These are phyloP conservation scores for Clohesyomyces aquaticus DNA, from an alignment of 495 filamentous ascomycete genomes.

Conservation along the genomic window DNA sequence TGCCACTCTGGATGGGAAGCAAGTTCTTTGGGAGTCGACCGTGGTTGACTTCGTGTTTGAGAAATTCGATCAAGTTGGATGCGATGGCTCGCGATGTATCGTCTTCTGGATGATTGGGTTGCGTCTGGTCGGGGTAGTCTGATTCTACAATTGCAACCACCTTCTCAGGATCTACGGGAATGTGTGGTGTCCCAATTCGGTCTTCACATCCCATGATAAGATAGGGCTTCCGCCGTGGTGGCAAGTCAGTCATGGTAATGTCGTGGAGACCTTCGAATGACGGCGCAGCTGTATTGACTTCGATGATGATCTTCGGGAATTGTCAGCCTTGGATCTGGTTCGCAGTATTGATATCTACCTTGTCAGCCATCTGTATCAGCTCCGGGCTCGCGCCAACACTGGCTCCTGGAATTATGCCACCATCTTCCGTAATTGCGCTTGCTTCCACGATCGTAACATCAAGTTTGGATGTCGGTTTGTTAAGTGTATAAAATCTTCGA, in stretches of 20 bases:
- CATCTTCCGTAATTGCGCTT: slow-evolving; percentile 87
- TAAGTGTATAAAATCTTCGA: slow-evolving; percentile 35
- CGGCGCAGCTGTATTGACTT: slow-evolving; percentile 86
- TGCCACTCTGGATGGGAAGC: slow-evolving; percentile 84
- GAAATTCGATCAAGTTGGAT: slow-evolving; percentile 80
- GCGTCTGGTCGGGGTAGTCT: slow-evolving; percentile 81
- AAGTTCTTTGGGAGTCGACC: slow-evolving; percentile 78
- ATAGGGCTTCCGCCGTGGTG: slow-evolving; percentile 81
- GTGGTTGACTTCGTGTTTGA: slow-evolving; percentile 76
- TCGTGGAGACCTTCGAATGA: slow-evolving; percentile 90
- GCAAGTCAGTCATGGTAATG: slow-evolving; percentile 83
- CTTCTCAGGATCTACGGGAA: slow-evolving; percentile 87
- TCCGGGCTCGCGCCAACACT: slow-evolving; percentile 86
- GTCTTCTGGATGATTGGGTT: slow-evolving; percentile 76
- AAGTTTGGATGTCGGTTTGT: slow-evolving; percentile 71
- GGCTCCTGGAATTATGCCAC: slow-evolving; percentile 86
- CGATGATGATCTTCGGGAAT: slow-evolving; percentile 69
- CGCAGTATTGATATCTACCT: slow-evolving; percentile 41
- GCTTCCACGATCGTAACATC: slow-evolving; percentile 89
- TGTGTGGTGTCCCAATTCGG: slow-evolving; percentile 79
- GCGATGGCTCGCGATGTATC: slow-evolving; percentile 73
- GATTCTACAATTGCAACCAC: slow-evolving; percentile 85
- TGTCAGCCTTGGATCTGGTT: neutral
- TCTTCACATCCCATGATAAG: slow-evolving; percentile 79
- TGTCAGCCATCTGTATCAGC: slow-evolving; percentile 85